phyloP scores from a whole-genome alignment of 495 filamentous ascomycete genomes.

The Penicillium angulare region DNA sequence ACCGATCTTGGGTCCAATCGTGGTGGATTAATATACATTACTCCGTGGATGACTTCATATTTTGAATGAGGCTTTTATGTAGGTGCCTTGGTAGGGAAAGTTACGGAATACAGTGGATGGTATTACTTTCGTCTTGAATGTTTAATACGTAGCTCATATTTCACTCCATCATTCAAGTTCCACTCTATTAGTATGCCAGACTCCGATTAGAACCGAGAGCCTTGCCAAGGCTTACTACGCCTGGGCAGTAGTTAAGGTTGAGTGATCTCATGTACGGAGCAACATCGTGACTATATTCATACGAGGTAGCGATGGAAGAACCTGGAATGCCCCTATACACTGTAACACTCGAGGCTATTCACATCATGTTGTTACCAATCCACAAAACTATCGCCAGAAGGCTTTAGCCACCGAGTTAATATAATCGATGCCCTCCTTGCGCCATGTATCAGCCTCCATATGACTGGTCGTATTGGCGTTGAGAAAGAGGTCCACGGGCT shows the following conservation, averaged over 20 bases:
- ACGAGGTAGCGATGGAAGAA: neutral
- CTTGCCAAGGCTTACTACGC: no score
- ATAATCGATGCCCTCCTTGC: conserved; percentile 42
- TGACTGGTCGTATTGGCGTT: conserved; percentile 50
- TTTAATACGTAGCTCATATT: neutral
- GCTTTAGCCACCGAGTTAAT: conserved; percentile 28
- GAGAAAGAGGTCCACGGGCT: conserved; percentile 45
- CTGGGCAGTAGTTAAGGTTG: no score
- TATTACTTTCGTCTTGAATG: neutral
- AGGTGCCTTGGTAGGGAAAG: neutral
- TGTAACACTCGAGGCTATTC: no score
- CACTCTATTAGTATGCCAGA: neutral
- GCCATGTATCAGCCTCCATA: conserved; percentile 49
- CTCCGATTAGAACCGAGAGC: no score
- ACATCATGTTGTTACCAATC: neutral
- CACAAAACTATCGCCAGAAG: conserved; percentile 21
- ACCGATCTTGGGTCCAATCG: neutral
- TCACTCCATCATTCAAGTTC: neutral
- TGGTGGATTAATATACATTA: no score
- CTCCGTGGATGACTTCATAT: neutral
- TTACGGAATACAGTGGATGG: no score
- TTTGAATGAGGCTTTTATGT: neutral
- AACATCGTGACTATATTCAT: no score
- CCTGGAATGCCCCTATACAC: neutral
- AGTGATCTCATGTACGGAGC: neutral